Base-by-base conservation (phyloP, 306 rosid species). In the Aeschynomene evenia region DNA sequence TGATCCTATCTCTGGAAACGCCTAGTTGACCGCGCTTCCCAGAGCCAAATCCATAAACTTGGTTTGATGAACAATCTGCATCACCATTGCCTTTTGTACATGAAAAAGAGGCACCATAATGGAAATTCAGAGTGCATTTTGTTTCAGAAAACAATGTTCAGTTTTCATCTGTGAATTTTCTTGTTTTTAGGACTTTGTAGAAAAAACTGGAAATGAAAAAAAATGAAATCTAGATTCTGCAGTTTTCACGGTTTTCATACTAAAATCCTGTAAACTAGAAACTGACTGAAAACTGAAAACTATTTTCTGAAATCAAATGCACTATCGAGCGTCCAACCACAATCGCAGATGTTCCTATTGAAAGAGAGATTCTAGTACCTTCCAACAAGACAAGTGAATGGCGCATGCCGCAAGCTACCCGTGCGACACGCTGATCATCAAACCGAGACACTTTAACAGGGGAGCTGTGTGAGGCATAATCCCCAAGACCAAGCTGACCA, bases 401-500 rank as follows among this genome's bases (percentile, higher is more conserved):
- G 64, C 97, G 92, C 97, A 94, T 85, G 14, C 99, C 99, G 53
- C 99, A 88, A 2, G 96, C 95, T 14, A 88, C 80, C 80, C 78
- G 82, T 19, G 63, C 78, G 53, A 88, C 96, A 51, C 28, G 82
- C 69, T 76, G 83, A 71, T 70, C 65, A 55, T 37, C 82, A 79
- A 91, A 88, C 77, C 14, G 85, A 4, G 91, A 72, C 57, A 91
- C 84, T 80, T 68, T 76, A 3, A 83, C 73, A 66, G 99, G 96
- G 18, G 74, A 74, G 62, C 77, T 43, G 48, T 64, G 92, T 15
- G 89, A 87, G 24, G 56, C 76, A 69, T 59, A 60, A 71, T 91
- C 91, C 4, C 97, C 96, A 76, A 87, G 99, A 31, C 97, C 97
- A n/a, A 94, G 92, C 89, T 94, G 99, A 57, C 96, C 99, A 84